Conservation (phyloP, 2,329 filamentous ascomycete genomes). For the Penicillium sclerotiorum region DNA sequence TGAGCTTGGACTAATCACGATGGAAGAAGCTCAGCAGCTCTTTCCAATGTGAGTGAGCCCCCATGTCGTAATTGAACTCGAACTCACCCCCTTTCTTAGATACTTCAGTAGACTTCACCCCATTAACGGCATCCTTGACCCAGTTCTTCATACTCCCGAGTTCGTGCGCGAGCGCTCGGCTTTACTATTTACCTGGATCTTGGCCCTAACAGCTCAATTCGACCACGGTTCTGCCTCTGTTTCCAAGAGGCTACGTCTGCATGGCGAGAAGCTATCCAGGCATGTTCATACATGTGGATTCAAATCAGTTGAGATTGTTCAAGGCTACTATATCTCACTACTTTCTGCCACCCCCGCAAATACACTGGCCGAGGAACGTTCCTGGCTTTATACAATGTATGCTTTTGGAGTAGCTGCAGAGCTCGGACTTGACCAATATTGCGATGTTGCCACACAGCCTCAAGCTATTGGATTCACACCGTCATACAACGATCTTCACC, state of each 20-base stretch:
- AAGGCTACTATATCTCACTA: slow-evolving; percentile 36
- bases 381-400: slow-evolving; percentile 35
- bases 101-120: slow-evolving; percentile 33
- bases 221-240: slow-evolving; percentile 23
- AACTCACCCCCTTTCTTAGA: slow-evolving; percentile 8
- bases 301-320: slow-evolving; percentile 35
- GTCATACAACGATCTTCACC: too few species aligned
- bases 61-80: background rate
- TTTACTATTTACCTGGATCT: slow-evolving; percentile 35
- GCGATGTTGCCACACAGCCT: too few species aligned
- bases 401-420: slow-evolving; percentile 32
- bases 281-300: slow-evolving; percentile 32
- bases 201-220: slow-evolving; percentile 34
- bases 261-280: slow-evolving; percentile 32
- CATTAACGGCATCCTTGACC: slow-evolving; percentile 35
- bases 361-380: slow-evolving; percentile 29
- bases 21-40: slow-evolving; percentile 29
- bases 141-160: slow-evolving; percentile 29
- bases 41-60: slow-evolving; percentile 30
- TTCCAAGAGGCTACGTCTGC: slow-evolving; percentile 28
- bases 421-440: slow-evolving; percentile 28
- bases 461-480: too few species aligned
- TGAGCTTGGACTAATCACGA: slow-evolving; percentile 31
- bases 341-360: slow-evolving; percentile 31
- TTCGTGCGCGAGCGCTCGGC: slow-evolving; percentile 31